phyloP scores from a whole-genome alignment of 2,329 filamentous ascomycete genomes.

The Cladorrhinum sp. region DNA sequence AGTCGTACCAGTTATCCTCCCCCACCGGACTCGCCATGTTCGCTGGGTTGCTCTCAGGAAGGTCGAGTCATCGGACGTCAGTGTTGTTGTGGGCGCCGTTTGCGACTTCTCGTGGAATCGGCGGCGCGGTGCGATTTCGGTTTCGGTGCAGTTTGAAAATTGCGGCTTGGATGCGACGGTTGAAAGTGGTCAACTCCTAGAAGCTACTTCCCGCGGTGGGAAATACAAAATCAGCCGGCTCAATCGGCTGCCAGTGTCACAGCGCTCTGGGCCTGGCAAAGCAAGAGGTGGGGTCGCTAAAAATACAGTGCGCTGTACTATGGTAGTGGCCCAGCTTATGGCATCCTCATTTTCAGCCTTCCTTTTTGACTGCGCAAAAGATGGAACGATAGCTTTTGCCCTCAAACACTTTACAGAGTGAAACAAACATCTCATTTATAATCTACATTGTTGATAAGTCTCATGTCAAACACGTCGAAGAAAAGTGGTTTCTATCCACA shows the following conservation, averaged over 20 bases:
- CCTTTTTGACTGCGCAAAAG: background rate
- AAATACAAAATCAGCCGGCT: background rate
- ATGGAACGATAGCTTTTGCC: too few relatives aligned
- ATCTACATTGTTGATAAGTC: too few relatives aligned
- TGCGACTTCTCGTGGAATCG: background rate
- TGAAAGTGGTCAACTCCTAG: background rate
- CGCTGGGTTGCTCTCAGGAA: slow-evolving; percentile 17
- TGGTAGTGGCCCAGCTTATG: background rate
- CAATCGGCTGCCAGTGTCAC: background rate
- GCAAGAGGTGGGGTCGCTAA: background rate
- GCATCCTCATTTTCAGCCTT: background rate
- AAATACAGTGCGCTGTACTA: background rate
- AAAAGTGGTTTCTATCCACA: too few relatives aligned
- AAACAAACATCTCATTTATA: too few relatives aligned
- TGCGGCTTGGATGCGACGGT: background rate
- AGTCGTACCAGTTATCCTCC: slow-evolving; percentile 74
- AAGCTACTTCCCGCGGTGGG: background rate
- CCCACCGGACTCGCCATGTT: slow-evolving; percentile 54
- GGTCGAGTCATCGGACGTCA: slow-evolving; percentile 25
- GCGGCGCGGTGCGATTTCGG: background rate
- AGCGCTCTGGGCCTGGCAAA: background rate
- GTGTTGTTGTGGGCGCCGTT: slow-evolving; percentile 7
- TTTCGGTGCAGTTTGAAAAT: background rate
- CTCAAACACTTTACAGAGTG: too few relatives aligned
- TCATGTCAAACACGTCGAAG: too few relatives aligned